Evolutionary conservation across 2,329 filamentous ascomycete genomes (phyloP).

Genomic region (Pseudocercospora macadamiae): DNA sequence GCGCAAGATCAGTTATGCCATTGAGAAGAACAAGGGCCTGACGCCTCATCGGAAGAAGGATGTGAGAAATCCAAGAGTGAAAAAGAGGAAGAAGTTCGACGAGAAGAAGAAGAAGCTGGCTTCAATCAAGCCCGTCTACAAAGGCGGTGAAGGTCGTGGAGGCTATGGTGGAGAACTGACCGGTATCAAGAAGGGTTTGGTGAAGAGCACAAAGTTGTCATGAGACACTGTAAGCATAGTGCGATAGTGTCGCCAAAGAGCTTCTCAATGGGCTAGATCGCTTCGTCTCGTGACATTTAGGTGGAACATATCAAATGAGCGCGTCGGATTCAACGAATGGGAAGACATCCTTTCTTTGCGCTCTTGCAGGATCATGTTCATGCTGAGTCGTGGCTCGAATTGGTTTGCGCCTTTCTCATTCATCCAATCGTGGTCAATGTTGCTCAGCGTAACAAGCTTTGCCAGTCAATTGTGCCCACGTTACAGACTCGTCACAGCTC

Average conservation of each 20-base stretch:
- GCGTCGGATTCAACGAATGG: neutral
- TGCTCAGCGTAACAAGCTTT: no score
- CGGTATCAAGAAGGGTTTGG: slow-evolving; percentile 90
- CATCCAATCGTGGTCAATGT: no score
- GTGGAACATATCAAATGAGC: neutral
- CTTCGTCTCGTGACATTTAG: neutral
- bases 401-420: no score
- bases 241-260: neutral
- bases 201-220: slow-evolving; percentile 91
- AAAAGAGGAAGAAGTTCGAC: slow-evolving; percentile 96
- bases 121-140: slow-evolving; percentile 82
- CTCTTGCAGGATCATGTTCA: no score
- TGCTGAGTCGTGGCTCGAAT: no score
- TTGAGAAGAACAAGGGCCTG: slow-evolving; percentile 97
- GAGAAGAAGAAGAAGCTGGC: slow-evolving; percentile 96
- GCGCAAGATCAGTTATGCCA: slow-evolving; percentile 87
- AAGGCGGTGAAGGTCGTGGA: slow-evolving; percentile 79
- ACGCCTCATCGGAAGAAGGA: slow-evolving; percentile 91
- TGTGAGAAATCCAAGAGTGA: slow-evolving; percentile 89
- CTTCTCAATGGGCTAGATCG: neutral
- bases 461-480: slow-evolving; percentile 13
- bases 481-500: slow-evolving; percentile 9
- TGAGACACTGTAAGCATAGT: neutral
- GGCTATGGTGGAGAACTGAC: slow-evolving; percentile 90
- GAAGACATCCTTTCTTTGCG: neutral